Base-by-base conservation (phyloP, 805 yeast genomes). In the Yarrowia alimentaria region DNA sequence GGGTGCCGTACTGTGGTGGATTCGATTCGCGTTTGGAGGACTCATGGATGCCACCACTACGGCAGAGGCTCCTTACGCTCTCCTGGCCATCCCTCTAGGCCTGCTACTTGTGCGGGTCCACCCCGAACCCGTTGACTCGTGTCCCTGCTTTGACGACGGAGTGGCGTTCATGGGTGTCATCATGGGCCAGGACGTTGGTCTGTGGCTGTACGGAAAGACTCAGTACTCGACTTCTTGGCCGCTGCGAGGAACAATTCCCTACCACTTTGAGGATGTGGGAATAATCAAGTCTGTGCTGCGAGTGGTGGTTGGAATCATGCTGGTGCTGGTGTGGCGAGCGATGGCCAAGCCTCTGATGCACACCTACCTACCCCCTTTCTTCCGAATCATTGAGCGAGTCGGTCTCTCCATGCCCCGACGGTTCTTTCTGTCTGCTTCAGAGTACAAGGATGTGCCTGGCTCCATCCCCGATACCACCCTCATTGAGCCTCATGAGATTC, bases 91-190 rank as follows among this genome's bases (percentile, higher is more conserved):
- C 1, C 58, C 70, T 0, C 58, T 70, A 18, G 71, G 75, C 1
- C 73, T 82, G 34, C 55, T 68, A 1, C 60, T 84, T 25, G 75
- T 90, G 17, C 80, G 83, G 58, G 65, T 73, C 32, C 95, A 89
- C 66, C 85, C 89, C 0, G 79, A 76, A 53, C 98, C 98, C 1
- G 80, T 85, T 16, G 99, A 93, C 59, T 84, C 82, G 57, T 91
- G 99, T 62, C 99, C 99, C 1, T 93, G 99, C 64, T 91, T 83
- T 62, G 96, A 90, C 61, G 99, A 91, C 64, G 80, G 89, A 14
- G 95, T 91, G 22, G 95, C 98, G 5, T 91, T 91, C 60, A 70
- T 90, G 48, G 96, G 96, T 3, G 97, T 90, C 33, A 71, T 89
- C 12, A 68, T 80, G 34, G 99, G 99, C 0, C 59, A 84, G 6